These are phyloP conservation scores for Clathrus columnatus DNA, from an alignment of 768 basidiomycete genomes.

Conservation along the genomic window DNA sequence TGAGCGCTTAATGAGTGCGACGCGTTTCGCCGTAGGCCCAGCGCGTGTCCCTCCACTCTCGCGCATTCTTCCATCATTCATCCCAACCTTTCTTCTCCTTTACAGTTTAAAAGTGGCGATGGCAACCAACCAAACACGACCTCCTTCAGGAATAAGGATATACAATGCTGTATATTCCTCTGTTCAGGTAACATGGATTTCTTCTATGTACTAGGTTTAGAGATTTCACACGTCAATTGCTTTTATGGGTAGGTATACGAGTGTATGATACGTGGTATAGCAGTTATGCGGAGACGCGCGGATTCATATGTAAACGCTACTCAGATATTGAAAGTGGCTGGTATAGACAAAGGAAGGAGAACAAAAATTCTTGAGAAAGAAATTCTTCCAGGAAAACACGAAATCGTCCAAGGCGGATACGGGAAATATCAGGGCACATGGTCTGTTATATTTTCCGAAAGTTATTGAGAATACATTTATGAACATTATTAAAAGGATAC, in stretches of 20 bases:
- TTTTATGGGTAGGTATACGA: constrained; percentile 74
- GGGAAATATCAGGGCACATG: constrained; percentile 99
- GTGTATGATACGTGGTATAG: constrained; percentile 96
- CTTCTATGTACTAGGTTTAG: constrained; percentile 15
- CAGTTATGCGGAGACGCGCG: constrained; percentile 91
- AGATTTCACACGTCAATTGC: constrained; percentile 11
- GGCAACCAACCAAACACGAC: constrained; percentile 11
- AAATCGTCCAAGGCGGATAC: constrained; percentile 98
- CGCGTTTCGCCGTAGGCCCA: constrained; percentile 17
- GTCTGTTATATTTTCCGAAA: constrained; percentile 39
- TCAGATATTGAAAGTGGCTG: constrained; percentile 97
- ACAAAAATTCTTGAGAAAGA: constrained; percentile 98
- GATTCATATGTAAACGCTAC: constrained; percentile 98
- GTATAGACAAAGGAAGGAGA: constrained; percentile 91
- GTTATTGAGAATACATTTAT: constrained; percentile 2
- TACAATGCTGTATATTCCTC: constrained; percentile 92
- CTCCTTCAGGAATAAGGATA: constrained; percentile 59
- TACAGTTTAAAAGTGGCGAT: not conserved
- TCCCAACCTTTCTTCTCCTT: constrained; percentile 15
- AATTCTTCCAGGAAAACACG: constrained; percentile 88
- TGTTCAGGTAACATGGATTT: constrained; percentile 50
- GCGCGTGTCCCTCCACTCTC: constrained; percentile 23
- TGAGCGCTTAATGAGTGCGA: constrained; percentile 10
- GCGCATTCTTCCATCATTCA: constrained; percentile 21
- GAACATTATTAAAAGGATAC: constrained; percentile 60